Evolutionary conservation across 495 filamentous ascomycete species (phyloP).

Genomic region (Lasiosphaeris hirsuta): DNA sequence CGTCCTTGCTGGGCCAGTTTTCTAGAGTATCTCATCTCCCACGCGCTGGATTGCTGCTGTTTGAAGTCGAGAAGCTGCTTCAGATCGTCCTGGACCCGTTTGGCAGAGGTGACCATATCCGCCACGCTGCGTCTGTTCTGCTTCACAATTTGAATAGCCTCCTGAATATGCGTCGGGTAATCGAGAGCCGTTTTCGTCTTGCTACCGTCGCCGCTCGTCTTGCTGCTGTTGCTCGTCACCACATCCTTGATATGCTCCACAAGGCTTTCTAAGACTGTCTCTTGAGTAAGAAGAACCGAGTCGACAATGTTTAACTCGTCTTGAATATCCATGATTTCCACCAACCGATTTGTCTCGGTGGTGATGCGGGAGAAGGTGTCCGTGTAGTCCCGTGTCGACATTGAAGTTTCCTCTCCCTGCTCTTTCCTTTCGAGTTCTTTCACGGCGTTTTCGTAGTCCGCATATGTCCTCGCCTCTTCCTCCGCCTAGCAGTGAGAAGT

Average conservation of each 20-base stretch:
- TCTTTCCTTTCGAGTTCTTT: neutral
- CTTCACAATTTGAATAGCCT: constrained; percentile 1
- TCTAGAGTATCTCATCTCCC: constrained; percentile 4
- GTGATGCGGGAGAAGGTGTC: constrained; percentile 13
- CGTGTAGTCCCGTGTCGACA: constrained; percentile 7
- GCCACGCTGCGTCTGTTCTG: neutral
- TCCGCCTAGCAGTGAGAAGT: constrained; percentile 1
- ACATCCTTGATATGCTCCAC: neutral
- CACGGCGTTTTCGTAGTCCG: too few relatives aligned
- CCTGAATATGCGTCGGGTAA: constrained; percentile 2
- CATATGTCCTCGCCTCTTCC: constrained; percentile 8
- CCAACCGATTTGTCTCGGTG: neutral
- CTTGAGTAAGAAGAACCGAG: neutral
- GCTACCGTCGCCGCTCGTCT: neutral
- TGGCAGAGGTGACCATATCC: neutral
- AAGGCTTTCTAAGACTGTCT: neutral
- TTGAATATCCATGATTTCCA: constrained; percentile 6
- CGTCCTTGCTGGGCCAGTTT: constrained; percentile 7
- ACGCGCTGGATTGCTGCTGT: constrained; percentile 7
- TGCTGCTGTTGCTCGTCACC: too few relatives aligned
- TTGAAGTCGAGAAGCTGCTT: constrained; percentile 11
- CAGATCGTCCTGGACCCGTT: neutral
- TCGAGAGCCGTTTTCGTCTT: neutral
- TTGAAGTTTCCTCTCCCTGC: neutral
- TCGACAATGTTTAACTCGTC: constrained; percentile 8